Evolutionary conservation across 2,329 filamentous ascomycete species (phyloP).

Genomic region (Colletotrichum sp.): DNA sequence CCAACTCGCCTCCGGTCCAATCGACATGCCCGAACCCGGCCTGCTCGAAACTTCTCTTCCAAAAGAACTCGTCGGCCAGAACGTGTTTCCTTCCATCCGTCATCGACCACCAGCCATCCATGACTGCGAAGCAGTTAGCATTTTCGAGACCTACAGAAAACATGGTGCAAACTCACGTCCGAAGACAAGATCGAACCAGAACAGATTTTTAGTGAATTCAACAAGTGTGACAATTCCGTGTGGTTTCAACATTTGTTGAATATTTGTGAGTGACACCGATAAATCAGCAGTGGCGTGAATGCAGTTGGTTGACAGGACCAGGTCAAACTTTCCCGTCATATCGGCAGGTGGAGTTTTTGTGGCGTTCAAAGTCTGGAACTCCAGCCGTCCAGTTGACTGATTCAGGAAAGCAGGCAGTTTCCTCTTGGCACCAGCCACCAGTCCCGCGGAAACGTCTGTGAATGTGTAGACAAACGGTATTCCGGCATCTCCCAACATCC

Average conservation of each 20-base stretch:
- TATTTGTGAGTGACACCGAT: background rate
- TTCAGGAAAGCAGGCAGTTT: constrained; percentile 25
- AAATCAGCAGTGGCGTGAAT: constrained; percentile 29
- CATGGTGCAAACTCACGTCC: constrained; percentile 17
- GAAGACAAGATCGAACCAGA: constrained; percentile 34
- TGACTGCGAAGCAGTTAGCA: background rate
- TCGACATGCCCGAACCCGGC: background rate
- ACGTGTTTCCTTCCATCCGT: background rate
- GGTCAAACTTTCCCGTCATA: constrained; percentile 25
- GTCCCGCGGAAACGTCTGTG: constrained; percentile 41
- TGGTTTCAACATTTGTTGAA: constrained; percentile 26
- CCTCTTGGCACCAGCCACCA: constrained; percentile 30
- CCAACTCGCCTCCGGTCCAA: background rate
- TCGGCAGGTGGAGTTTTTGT: constrained; percentile 25
- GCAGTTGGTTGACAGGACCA: constrained; percentile 38
- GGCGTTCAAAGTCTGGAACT: constrained; percentile 31
- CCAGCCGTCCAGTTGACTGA: constrained; percentile 22
- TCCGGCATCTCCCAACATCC: constrained; percentile 23
- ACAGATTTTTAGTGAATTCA: constrained; percentile 29
- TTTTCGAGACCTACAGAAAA: background rate
- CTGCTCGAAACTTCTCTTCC: background rate
- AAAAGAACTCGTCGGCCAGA: background rate
- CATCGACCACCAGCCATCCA: background rate
- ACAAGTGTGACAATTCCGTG: constrained; percentile 32
- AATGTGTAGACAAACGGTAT: constrained; percentile 41